These are phyloP conservation scores for Monosporozyma unispora DNA, from an alignment of 805 yeast genomes.

Conservation along the genomic window DNA sequence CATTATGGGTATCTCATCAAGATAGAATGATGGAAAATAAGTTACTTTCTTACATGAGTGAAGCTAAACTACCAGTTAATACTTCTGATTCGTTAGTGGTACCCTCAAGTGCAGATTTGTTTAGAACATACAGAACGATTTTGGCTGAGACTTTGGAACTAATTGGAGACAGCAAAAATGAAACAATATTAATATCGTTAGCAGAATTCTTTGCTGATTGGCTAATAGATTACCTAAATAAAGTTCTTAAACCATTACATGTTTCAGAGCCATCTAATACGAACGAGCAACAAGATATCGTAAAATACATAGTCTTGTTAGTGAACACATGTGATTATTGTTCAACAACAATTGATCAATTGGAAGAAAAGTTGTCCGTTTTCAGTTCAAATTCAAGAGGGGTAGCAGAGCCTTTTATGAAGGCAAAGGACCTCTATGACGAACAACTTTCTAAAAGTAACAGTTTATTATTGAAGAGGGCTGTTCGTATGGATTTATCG, in stretches of 20 bases:
- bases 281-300: slow-evolving; percentile 37
- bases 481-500: slow-evolving; percentile 48
- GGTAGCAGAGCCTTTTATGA: slow-evolving; percentile 43
- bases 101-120: slow-evolving; percentile 80
- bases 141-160: slow-evolving; percentile 60
- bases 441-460: slow-evolving; percentile 52
- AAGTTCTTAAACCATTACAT: slow-evolving; percentile 41
- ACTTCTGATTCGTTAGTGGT: slow-evolving; percentile 56
- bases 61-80: slow-evolving; percentile 43
- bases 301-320: slow-evolving; percentile 58
- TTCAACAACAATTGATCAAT: slow-evolving; percentile 64
- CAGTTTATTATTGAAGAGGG: slow-evolving; percentile 43
- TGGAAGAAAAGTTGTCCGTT: slow-evolving; percentile 51
- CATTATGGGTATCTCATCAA: slow-evolving; percentile 82
- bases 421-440: slow-evolving; percentile 46
- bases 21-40: slow-evolving; percentile 53
- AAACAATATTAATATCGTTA: slow-evolving; percentile 32
- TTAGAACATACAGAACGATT: slow-evolving; percentile 64
- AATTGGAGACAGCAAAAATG: slow-evolving; percentile 24
- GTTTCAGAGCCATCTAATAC: slow-evolving; percentile 30
- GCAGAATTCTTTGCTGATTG: slow-evolving; percentile 56
- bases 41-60: slow-evolving; percentile 53
- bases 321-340: slow-evolving; percentile 89
- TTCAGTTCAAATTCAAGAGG: slow-evolving; percentile 35
- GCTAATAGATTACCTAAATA: slow-evolving; percentile 48